Percentiles rank a stretch among this genome's conserved stretches.
These are phyloP conservation scores for Whalleya microplaca DNA, from an alignment of 2,329 filamentous ascomycete species.

Conservation along the genomic window DNA sequence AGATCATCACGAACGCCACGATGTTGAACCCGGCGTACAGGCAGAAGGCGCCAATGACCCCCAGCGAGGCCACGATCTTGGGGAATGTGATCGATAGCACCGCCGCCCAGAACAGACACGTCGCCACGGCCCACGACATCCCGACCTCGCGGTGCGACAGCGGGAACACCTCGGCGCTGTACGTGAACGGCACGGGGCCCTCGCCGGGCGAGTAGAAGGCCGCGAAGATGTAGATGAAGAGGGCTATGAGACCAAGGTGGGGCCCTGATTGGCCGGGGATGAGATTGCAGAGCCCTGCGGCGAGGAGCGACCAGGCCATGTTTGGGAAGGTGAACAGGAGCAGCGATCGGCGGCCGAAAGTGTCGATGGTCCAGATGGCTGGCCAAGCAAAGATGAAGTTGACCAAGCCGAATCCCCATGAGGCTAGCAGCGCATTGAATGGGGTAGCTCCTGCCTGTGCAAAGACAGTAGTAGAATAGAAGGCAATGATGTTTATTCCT, in stretches of 20 bases:
- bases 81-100: constrained; percentile 51
- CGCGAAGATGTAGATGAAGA: constrained; percentile 68
- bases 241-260: constrained; percentile 57
- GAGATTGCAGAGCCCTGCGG: constrained; percentile 35
- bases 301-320: constrained; percentile 62
- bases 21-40: constrained; percentile 53
- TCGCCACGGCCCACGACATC: constrained; percentile 59
- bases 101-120: constrained; percentile 30
- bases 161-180: constrained; percentile 67
- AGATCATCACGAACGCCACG: constrained; percentile 46
- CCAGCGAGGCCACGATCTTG: constrained; percentile 43
- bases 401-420: constrained; percentile 53
- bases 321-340: constrained; percentile 69
- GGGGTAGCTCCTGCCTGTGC: constrained; percentile 44
- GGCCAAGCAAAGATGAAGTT: constrained; percentile 71
- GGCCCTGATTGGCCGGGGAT: constrained; percentile 38
- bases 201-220: constrained; percentile 41
- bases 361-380: constrained; percentile 69
- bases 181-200: constrained; percentile 62
- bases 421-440: constrained; percentile 45
- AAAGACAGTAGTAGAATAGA: constrained; percentile 53
- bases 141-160: constrained; percentile 63
- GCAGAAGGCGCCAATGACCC: constrained; percentile 48
- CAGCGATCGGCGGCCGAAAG: constrained; percentile 64
- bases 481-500: constrained; percentile 53